Evolutionary conservation across 352 stramenopile species (phyloP), one percentile per base, ranked within the genome.

Genomic region (Peronospora farinosa): DNA sequence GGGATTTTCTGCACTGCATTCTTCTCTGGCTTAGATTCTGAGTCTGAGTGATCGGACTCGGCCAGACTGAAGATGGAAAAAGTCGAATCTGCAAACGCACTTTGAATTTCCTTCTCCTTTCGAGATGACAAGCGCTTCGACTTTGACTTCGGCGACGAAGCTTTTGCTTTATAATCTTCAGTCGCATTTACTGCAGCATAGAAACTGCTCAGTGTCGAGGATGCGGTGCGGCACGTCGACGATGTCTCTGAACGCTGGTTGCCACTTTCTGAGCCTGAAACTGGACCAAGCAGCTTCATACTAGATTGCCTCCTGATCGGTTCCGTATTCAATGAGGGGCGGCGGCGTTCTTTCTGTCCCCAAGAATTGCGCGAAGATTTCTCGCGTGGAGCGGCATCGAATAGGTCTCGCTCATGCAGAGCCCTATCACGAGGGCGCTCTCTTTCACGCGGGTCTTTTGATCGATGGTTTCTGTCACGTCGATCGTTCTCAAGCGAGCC

Each of bases 1-100:
- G 15, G 16, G 36, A 57, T 54, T 31, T 68, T 60, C 23, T 28
- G 36, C 40, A 13, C 47, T 31, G 17, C 48, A 32, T 61, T 48
- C 16, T 47, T 56, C 28, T 40, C 47, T 2, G 47, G 44, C 23
- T 57, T 54, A 5, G 47, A 31, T 44, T 56, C 49, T 36, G 52
- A 75, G 15, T 71, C 73, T n/a, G 73, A 78, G 28, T 83, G 69
- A 13, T 72, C 61, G 5, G 65, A 61, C 11, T 42, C 63, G 2
- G 61, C 57, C 13, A 74, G 38, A 51, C 65, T 74, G 51, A 74
- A 74, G 57, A 74, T 74, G 37, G 65, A 74, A 23, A 69, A 69
- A 23, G 65, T 56, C 5, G 51, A 69, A 39, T 71, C 65, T 9
- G 47, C 61, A 43, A 65, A 65, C 12, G 45, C 39, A 50, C 52